Evolutionary conservation across 2,329 filamentous ascomycete species (phyloP), one percentile per base, ranked within the genome.

Genomic region (Biscogniauxia sp.): DNA sequence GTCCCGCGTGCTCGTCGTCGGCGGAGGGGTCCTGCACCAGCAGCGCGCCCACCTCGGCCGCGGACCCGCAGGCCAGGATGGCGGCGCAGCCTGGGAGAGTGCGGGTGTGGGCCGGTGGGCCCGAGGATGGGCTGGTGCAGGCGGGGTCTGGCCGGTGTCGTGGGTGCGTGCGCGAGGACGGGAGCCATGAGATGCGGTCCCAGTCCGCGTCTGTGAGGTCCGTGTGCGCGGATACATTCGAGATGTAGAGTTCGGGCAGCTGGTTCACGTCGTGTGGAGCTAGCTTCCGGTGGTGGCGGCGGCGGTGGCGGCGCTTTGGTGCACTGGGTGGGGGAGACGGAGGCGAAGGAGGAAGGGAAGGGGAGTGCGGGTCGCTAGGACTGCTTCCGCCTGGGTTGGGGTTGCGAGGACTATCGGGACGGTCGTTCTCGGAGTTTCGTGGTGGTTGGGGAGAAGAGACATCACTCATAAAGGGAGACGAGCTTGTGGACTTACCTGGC

Each of bases 41-140:
- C 20, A 74, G 63, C 23, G 61, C 55, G 13, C 56, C 65, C 2
- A 69, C 56, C n/a, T 68, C 66, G 6, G 72, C 65, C 0, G 64
- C 61, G 1, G 70, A 71, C 5, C 68, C 61, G 50, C 64, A 66
- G 11, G 66, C 57, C 20, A 74, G 52, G 5, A 76, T 52, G 49
- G 69, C 64, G 1, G 61, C 53, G 5, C 73, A 59, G 0, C 66
- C 67, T 11, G 58, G 28, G 1, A 55, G 54, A 2, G 62, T 58
- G 20, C 61, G 51, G 41, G 50, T 57, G 8, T 20, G 54, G 2
- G n/a, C 32, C 5, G 23, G 23, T 23, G 23, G 23, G n/a, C n/a
- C n/a, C n/a, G 23, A 23, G 23, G 23, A 23, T 2, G 23, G 23
- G 5, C 2, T 5, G 23, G 23, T 23, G 23, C 23, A 3, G 32